Percentiles rank a stretch among this genome's conserved stretches.
phyloP scores from a whole-genome alignment of 495 filamentous ascomycete genomes.

The Neurospora hispaniola region DNA sequence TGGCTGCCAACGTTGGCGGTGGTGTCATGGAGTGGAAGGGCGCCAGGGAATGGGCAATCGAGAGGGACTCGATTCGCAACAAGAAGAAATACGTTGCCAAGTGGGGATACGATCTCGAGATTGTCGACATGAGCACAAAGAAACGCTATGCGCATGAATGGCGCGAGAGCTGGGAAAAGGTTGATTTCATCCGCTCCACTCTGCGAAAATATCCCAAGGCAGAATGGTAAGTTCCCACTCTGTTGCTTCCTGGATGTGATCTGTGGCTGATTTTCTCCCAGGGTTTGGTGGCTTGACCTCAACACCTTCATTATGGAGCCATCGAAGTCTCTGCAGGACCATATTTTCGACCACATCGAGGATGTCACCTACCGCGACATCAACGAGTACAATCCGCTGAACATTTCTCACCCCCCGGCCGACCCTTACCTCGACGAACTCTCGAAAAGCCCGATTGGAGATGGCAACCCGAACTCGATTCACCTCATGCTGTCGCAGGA shows the following conservation, averaged over 20 bases:
- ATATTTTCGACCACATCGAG: slow-evolving; percentile 75
- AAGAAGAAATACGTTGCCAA: slow-evolving; percentile 76
- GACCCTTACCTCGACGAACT: slow-evolving; percentile 63
- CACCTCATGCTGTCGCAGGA: slow-evolving; percentile 87
- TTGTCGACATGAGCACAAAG: slow-evolving; percentile 97
- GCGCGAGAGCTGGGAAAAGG: slow-evolving; percentile 99
- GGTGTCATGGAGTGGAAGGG: slow-evolving; percentile 99
- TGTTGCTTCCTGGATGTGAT: not conserved
- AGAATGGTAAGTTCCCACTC: slow-evolving; percentile 63
- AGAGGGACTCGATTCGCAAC: slow-evolving; percentile 90
- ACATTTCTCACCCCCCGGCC: slow-evolving; percentile 75
- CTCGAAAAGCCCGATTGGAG: slow-evolving; percentile 60
- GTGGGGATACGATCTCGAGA: slow-evolving; percentile 94
- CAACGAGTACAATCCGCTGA: slow-evolving; percentile 88
- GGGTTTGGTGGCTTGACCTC: slow-evolving; percentile 99
- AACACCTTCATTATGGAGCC: slow-evolving; percentile 99
- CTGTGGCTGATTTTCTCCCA: slow-evolving; percentile 29
- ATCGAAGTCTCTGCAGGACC: slow-evolving; percentile 76
- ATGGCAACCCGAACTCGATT: slow-evolving; percentile 62
- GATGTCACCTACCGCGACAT: slow-evolving; percentile 87
- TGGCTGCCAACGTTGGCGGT: slow-evolving; percentile 88
- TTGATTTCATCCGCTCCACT: slow-evolving; percentile 82
- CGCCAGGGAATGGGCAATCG: slow-evolving; percentile 93
- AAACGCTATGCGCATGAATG: slow-evolving; percentile 98
- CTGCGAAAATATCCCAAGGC: slow-evolving; percentile 91